Percentiles rank a stretch among this genome's conserved stretches.
These are phyloP conservation scores for Zygotorulaspora mrakii DNA, from an alignment of 1,139 yeast species.

Conservation along the genomic window DNA sequence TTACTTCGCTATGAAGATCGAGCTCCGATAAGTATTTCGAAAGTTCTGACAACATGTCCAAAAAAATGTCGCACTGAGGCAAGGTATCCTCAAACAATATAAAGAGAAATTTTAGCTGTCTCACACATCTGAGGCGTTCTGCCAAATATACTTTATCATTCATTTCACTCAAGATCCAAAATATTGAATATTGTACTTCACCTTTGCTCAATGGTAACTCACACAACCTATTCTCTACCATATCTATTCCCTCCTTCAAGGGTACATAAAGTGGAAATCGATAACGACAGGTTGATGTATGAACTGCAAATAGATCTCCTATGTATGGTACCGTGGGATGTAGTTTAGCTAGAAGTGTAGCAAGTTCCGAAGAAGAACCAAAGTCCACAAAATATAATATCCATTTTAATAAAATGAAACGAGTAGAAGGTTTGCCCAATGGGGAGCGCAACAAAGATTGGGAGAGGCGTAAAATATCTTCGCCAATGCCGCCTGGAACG, in stretches of 20 bases:
- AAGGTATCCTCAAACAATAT: conserved; percentile 16
- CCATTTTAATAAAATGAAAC: conserved; percentile 36
- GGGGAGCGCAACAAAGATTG: conserved; percentile 20
- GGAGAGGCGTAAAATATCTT: conserved; percentile 37
- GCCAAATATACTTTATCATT: conserved; percentile 10
- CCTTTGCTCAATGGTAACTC: conserved; percentile 3
- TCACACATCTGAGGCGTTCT: conserved; percentile 15
- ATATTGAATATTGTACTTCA: conserved; percentile 18
- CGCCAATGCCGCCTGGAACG: conserved; percentile 43
- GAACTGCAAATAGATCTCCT: conserved; percentile 8
- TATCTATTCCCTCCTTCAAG: conserved; percentile 14
- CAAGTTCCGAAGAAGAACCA: conserved; percentile 32
- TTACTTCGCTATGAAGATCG: conserved; percentile 17
- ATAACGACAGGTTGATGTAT: conserved; percentile 9
- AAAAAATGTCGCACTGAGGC: conserved; percentile 8
- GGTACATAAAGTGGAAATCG: conserved; percentile 20
- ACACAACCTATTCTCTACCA: conserved; percentile 14
- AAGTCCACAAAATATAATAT: conserved; percentile 44
- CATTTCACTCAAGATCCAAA: conserved; percentile 24
- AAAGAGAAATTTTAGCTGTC: conserved; percentile 21
- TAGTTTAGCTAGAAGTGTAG: conserved; percentile 18
- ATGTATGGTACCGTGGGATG: conserved; percentile 12
- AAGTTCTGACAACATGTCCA: conserved; percentile 9
- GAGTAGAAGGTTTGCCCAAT: conserved; percentile 24
- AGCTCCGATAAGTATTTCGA: conserved; percentile 11